Evolutionary conservation across 805 yeast genomes (phyloP), one percentile per base, ranked within the genome.

Genomic region (Hanseniaspora vineae): DNA sequence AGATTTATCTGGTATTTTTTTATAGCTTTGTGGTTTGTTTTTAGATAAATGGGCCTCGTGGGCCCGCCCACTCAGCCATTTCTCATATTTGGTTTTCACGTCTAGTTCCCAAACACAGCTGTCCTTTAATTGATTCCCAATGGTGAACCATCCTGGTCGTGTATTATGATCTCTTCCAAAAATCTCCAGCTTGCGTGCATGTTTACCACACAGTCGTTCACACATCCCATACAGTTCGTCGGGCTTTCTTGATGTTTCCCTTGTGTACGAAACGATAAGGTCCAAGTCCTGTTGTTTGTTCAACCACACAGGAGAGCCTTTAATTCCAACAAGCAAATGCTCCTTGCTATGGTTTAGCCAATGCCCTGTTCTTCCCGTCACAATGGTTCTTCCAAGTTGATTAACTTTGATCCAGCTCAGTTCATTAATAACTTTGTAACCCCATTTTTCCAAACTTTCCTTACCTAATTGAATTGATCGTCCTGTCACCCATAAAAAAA

Each of bases 341-440:
- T 89, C 97, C 56, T 89, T 89, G 0, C 96, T 84, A 64, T 89
- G 97, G 59, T 89, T 89, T 46, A 89, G 70, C 97, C 97, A 89
- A 61, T 89, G 97, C 0, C 97, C 97, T 0, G 97, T 89, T 53
- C 97, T 69, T 1, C 97, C 97, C 0, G 97, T 90, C 50, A 94
- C 88, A 42, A 89, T 88, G 0, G 96, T 89, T 51, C 95, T 69
- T 18, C 81, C 77, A 51, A 90, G 66, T 60, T 90, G 97, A 61
- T 89, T 89, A 5, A 92, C 78, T 62, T 89, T 89, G 50, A 87
- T 75, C 97, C 97, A 89, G 9, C 89, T 76, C 51, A 89, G 64
- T 60, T 89, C 97, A 61, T 88, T 90, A 19, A 76, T 66, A 5
- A 82, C 77, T 35, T 65, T 60, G 60, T 89, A 89, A 1, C 97